phyloP scores from a whole-genome alignment of 2,329 filamentous ascomycete genomes.

The Cephalotrichum gorgonifer region DNA sequence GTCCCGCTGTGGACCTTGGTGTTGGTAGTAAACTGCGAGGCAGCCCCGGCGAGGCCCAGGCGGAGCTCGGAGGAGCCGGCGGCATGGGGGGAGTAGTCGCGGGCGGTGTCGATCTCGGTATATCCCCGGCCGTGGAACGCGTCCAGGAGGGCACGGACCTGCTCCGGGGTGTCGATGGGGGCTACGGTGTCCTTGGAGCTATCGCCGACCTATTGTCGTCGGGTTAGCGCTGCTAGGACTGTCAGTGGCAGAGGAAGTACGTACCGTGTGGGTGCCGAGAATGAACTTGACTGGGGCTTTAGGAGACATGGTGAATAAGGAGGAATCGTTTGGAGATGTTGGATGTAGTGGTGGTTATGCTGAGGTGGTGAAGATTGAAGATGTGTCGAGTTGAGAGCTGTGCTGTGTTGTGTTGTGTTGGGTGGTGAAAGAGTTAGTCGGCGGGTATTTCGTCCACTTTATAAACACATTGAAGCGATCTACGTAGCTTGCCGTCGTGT shows the following conservation, averaged over 20 bases:
- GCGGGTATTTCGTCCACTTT: no score
- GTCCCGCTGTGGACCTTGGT: slow-evolving; percentile 19
- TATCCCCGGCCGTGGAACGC: slow-evolving; percentile 16
- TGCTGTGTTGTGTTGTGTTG: no score
- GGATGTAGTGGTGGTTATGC: no score
- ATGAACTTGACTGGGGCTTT: not conserved
- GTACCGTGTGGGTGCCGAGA: not conserved
- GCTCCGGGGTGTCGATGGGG: not conserved
- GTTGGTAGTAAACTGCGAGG: slow-evolving; percentile 20
- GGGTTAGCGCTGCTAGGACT: not conserved
- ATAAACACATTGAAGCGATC: no score
- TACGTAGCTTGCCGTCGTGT: no score
- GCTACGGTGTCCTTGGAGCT: not conserved
- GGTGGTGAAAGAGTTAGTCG: no score
- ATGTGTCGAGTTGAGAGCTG: no score
- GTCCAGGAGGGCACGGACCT: slow-evolving; percentile 15
- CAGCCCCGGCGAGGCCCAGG: slow-evolving; percentile 16
- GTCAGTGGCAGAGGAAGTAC: not conserved
- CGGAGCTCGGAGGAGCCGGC: slow-evolving; percentile 16
- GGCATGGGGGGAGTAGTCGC: slow-evolving; percentile 16
- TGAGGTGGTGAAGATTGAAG: no score
- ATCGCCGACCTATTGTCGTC: not conserved
- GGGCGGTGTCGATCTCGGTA: slow-evolving; percentile 19
- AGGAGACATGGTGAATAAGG: not conserved
- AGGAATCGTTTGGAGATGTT: no score